Evolutionary conservation across 1,139 yeast genomes (phyloP), one percentile per base, ranked within the genome.

Genomic region (Lodderomyces parapsilosis): DNA sequence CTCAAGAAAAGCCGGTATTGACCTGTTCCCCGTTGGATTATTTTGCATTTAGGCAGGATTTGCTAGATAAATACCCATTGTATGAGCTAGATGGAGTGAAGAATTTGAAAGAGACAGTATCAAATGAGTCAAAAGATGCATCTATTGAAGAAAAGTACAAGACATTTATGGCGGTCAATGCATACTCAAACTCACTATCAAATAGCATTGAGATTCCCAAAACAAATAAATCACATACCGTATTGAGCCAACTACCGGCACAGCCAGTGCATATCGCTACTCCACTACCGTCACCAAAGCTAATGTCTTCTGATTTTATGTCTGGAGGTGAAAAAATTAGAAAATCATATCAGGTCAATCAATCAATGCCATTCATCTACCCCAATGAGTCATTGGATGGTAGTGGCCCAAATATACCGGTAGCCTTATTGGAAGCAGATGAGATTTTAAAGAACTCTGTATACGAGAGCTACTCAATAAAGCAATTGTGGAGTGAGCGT

Each of bases 211-310:
- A 82, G 49, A 69, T 78, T 37, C 83, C 91, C 28, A 62, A 85
- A 40, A 79, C 85, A 0, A 67, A 71, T 38, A 73, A 71, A 49
- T 60, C 72, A 2, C 86, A 83, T 47, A 74, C 83, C 5, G 62
- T 78, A 2, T 74, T 77, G 43, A 71, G 77, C 38, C 75, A 79
- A 36, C 62, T 83, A 15, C 86, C 88, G 0, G 71, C 80, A 0
- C 89, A 86, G 30, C 74, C 78, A 1, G 66, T 85, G 2, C 96
- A 90, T 60, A 74, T 90, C 14, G 91, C 96, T 0, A 89, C 96
- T 0, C 96, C 96, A 0, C 87, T 86, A 0, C 94, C 96, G 1
- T 86, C 96, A 0, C 96, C 96, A 0, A 84, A 87, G 0, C 62
- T 80, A 8, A 77, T 85, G 1, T 90, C 95, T 20, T 69, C 76